phyloP scores from a whole-genome alignment of 139 green algal species.

The Chlamydomonas sphaeroides region DNA sequence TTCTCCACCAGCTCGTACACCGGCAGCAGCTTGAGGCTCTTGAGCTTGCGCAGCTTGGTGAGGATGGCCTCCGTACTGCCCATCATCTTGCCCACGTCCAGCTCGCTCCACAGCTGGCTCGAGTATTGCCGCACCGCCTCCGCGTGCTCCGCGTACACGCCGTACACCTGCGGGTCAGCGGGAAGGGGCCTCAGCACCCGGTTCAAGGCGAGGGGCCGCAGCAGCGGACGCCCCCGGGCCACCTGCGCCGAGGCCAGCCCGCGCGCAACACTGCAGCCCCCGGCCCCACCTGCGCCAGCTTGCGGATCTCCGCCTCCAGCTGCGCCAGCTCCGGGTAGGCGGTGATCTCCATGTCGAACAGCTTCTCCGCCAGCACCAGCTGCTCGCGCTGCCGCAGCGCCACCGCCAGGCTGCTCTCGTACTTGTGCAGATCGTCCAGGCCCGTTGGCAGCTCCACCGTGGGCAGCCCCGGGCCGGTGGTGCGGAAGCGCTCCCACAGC shows the following conservation, averaged over 20 bases:
- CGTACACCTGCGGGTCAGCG: constrained; percentile 71
- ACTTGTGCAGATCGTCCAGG: constrained; percentile 61
- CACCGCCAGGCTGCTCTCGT: constrained; percentile 55
- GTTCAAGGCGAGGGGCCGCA: no score
- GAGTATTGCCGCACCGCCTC: constrained; percentile 68
- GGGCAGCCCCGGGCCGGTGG: constrained; percentile 58
- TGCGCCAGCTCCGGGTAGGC: constrained; percentile 74
- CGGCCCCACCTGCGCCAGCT: constrained; percentile 61
- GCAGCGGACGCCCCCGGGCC: no score
- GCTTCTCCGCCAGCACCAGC: constrained; percentile 84
- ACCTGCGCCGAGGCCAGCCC: no score
- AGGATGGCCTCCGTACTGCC: constrained; percentile 64
- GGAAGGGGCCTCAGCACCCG: no score
- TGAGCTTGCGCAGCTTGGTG: constrained; percentile 68
- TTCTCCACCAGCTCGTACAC: constrained; percentile 74
- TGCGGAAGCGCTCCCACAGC: constrained; percentile 57
- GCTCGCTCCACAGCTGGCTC: constrained; percentile 81
- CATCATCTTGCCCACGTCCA: constrained; percentile 83
- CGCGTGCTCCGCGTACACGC: constrained; percentile 77
- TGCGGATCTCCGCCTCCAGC: constrained; percentile 76
- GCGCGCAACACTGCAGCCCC: not conserved
- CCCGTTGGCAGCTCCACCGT: constrained; percentile 58
- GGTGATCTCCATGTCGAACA: constrained; percentile 86
- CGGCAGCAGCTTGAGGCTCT: constrained; percentile 71
- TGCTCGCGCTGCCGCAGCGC: constrained; percentile 69